Conservation (phyloP, 306 rosid genomes). For the Quercus glauca region DNA sequence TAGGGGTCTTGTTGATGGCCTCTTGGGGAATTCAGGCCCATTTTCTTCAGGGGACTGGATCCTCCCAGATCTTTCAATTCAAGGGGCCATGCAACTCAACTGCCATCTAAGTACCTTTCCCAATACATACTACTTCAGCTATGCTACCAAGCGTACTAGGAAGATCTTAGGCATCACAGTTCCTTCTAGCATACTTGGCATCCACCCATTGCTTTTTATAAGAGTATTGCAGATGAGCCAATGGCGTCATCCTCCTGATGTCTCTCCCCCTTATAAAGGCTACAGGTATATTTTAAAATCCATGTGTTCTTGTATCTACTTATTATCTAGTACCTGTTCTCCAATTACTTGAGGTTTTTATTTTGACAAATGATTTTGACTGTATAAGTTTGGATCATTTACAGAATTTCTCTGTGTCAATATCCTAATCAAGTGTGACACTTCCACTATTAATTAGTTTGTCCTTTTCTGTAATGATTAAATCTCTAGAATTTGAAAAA, state of each 20-base stretch:
- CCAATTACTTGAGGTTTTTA: background rate
- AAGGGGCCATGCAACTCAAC: conserved; percentile 77
- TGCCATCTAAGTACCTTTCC: conserved; percentile 60
- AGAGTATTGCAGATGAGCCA: conserved; percentile 93
- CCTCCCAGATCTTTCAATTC: conserved; percentile 96
- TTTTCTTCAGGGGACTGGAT: conserved; percentile 95
- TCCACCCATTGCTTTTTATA: conserved; percentile 82
- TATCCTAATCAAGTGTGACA: background rate
- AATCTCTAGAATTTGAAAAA: no score
- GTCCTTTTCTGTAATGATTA: background rate
- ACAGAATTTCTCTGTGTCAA: background rate
- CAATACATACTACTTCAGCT: conserved; percentile 87
- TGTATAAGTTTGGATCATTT: background rate
- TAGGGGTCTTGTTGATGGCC: conserved; percentile 75
- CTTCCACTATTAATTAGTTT: background rate
- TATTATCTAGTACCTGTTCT: background rate
- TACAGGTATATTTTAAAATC: conserved; percentile 54
- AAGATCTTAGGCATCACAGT: conserved; percentile 71
- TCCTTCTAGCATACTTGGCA: conserved; percentile 74
- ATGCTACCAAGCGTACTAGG: conserved; percentile 83
- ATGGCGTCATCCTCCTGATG: conserved; percentile 90
- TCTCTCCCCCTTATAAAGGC: conserved; percentile 82
- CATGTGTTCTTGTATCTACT: conserved; percentile 1
- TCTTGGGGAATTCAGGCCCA: conserved; percentile 81
- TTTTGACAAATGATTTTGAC: background rate